Base-by-base conservation (phyloP, 2,329 filamentous ascomycete species). In the Setomelanomma holmii region DNA sequence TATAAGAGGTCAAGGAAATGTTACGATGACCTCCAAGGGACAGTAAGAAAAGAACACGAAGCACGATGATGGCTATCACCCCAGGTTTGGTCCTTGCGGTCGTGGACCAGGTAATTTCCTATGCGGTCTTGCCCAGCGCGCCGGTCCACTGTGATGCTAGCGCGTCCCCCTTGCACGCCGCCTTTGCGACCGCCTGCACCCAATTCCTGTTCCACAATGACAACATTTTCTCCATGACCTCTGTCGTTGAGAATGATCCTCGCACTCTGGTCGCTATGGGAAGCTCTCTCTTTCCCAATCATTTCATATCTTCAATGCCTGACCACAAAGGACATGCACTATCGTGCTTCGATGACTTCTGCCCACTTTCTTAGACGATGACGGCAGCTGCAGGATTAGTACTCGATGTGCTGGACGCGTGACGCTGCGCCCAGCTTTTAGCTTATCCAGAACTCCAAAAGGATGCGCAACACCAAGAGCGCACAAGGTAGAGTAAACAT, bases 121-220 rank as follows among this genome's bases (percentile, higher is more conserved):
- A 40, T 21, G 5, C 22, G 3, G 48, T 40, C 51, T 40, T 53
- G 49, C 49, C 55, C 44, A 20, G 40, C 49, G 49, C 45, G 30
- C 40, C 41, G 57, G 49, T 19, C 38, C 55, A 51, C 57, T 58
- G 58, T 43, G n/a, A 53, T 41, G 45, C 56, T 60, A 51, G 51
- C 45, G 51, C 45, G 52, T 50, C 49, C 53, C 45, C 27, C 27
- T 30, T 8, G 10, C n/a, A n/a, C 27, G 27, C 27, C 60, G 58
- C 58, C 56, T 52, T 40, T 22, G 40, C 56, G 51, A 64, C 62
- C 61, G 62, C 62, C 58, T 35, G 33, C 50, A 39, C n/a, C 23
- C 30, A 16, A 23, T 19, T 27, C 19, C 40, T 14, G 27, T 30
- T 30, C 27, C 27, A 30, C 27, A 30, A 14, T 14, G 14, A 30